Conservation (phyloP, 129 eudicot species). For the Oenanthe sinensis region DNA sequence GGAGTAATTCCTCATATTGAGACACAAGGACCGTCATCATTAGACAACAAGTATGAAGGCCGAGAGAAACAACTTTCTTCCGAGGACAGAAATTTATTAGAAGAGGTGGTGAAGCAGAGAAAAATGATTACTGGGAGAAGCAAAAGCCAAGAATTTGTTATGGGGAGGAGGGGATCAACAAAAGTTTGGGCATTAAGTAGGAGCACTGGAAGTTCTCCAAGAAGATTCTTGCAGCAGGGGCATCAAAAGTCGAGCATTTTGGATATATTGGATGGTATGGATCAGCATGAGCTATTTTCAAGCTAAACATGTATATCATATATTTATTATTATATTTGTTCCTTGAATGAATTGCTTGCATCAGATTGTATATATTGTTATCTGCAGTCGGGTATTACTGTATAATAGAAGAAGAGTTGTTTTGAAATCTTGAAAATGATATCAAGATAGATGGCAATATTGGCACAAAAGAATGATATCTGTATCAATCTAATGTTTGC, state of each 20-base stretch:
- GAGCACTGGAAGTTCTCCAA: slow-evolving; percentile 78
- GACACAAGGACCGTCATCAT: background rate
- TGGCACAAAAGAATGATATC: background rate
- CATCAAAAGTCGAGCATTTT: slow-evolving; percentile 33
- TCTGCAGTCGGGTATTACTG: background rate
- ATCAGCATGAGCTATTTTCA: slow-evolving; percentile 21
- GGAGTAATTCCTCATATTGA: slow-evolving; percentile 22
- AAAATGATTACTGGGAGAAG: slow-evolving; percentile 57
- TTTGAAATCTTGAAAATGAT: background rate
- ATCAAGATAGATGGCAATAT: background rate
- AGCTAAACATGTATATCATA: slow-evolving; percentile 1
- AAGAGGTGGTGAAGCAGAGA: slow-evolving; percentile 49
- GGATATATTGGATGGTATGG: slow-evolving; percentile 70
- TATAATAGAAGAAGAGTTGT: background rate
- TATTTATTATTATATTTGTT: slow-evolving; percentile 5
- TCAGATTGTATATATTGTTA: slow-evolving; percentile 6
- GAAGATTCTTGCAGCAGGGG: slow-evolving; percentile 19
- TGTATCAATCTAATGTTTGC: background rate
- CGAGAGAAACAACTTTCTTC: slow-evolving; percentile 34
- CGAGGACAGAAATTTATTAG: slow-evolving; percentile 62
- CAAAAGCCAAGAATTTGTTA: slow-evolving; percentile 79
- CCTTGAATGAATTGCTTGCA: background rate
- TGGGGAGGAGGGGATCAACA: slow-evolving; percentile 26
- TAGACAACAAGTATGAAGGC: slow-evolving; percentile 7
- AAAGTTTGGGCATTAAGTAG: slow-evolving; percentile 37